Evolutionary conservation across 1,284 basidiomycete species (phyloP), one percentile per base, ranked within the genome.

Genomic region (Xanthoconium separans): DNA sequence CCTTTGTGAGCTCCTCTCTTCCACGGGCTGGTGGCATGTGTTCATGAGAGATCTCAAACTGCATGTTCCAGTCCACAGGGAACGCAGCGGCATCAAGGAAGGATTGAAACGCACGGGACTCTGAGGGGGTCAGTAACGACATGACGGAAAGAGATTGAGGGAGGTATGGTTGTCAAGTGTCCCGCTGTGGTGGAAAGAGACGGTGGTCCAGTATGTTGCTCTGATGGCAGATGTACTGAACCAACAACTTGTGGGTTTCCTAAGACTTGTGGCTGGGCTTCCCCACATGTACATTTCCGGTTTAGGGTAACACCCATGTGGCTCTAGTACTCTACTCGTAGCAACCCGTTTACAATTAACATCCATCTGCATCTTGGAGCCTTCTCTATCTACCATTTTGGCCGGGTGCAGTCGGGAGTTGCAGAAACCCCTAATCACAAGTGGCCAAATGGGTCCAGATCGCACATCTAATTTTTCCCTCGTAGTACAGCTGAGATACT

Each of bases 1-100:
- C 87, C 65, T 84, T 86, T 45, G 82, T 71, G 54, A 90, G 76
- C 11, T 83, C 82, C 53, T 88, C 81, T 52, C 75, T 81, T 37
- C 75, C 75, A 45, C 64, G 75, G 41, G 73, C 63, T 6, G 71
- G 69, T 2, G 69, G 70, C 59, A 72, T 70, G 34, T 72, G 69
- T 20, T 71, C 70, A 57, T 72, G 70, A 22, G 66, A 61, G 49
- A 69, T 61, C 42, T 72, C 70, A 13, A 70, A 57, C 33, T 74
- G 66, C 70, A 68, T 72, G 51, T 61, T 62, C 73, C 73, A 73
- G 58, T 72, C 69, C 16, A 61, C 56, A 13, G 73, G 61, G 48
- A 69, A 69, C 47, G 75, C 70, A 41, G 73, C 63, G 49, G 75
- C 66, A 61, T 81, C 77, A 59, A 82, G 77, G 65, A 83, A 83